Evolutionary conservation across 208 protist genomes (phyloP).

Genomic region (Trypanosoma vivax): DNA sequence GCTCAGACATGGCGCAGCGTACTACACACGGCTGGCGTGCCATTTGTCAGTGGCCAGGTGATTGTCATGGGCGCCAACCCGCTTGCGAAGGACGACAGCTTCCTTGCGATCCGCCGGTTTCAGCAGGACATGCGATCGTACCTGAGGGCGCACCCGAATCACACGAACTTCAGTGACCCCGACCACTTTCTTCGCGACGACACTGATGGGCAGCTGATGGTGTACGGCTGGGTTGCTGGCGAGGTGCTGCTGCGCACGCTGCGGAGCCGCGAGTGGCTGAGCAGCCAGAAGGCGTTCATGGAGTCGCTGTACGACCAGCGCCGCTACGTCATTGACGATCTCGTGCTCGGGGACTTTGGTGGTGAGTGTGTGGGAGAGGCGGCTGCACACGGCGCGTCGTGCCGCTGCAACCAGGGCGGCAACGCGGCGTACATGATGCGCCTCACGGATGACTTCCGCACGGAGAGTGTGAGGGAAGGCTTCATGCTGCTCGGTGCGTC

Average conservation of each 20-base stretch:
- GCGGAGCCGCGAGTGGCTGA: too few species aligned
- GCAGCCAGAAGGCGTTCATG: background rate
- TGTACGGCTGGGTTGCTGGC: too few species aligned
- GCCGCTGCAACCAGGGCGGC: slow-evolving; percentile 13
- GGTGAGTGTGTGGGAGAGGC: slow-evolving; percentile 1
- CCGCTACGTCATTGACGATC: slow-evolving; percentile 13
- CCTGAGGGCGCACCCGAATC: slow-evolving; percentile 2
- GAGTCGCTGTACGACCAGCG: slow-evolving; percentile 18
- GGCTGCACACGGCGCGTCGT: background rate
- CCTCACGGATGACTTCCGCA: background rate
- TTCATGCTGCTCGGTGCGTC: background rate
- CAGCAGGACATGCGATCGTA: slow-evolving; percentile 13
- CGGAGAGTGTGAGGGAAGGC: background rate
- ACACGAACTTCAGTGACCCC: background rate
- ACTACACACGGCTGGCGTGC: background rate
- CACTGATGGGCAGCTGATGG: slow-evolving; percentile 10
- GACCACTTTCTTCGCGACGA: slow-evolving; percentile 10
- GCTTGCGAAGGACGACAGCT: slow-evolving; percentile 11
- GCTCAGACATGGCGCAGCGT: background rate
- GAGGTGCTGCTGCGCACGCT: too few species aligned
- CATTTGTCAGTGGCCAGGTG: slow-evolving; percentile 9
- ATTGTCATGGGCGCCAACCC: slow-evolving; percentile 20
- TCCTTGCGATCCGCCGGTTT: slow-evolving; percentile 17
- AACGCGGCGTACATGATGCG: slow-evolving; percentile 6
- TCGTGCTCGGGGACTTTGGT: slow-evolving; percentile 21